Conservation (phyloP, 208 protist species). For the Naegleria fowleri region DNA sequence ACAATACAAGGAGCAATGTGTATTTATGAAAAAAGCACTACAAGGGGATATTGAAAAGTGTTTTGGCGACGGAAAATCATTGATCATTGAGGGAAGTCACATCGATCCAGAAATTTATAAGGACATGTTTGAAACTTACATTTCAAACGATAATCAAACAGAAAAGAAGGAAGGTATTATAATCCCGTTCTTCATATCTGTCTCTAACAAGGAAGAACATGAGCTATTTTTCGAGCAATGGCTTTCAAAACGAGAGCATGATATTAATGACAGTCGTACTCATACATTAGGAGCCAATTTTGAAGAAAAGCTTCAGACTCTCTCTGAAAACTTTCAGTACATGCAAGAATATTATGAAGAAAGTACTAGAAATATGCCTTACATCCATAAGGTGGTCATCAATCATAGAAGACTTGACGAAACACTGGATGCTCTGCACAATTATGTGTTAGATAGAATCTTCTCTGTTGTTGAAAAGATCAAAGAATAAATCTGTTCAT, state of each 20-base stretch:
- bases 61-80: background rate
- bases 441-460: background rate
- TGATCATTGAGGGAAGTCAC: background rate
- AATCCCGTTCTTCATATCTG: background rate
- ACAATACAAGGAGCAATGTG: conserved; percentile 6
- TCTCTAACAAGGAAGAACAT: background rate
- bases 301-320: background rate
- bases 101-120: background rate
- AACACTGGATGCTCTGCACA: background rate
- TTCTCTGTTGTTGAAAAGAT: background rate
- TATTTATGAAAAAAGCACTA: background rate
- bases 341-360: conserved; percentile 7
- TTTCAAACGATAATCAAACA: background rate
- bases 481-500: background rate
- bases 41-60: conserved; percentile 18
- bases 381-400: background rate
- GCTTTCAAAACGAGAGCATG: background rate
- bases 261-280: background rate
- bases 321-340: background rate
- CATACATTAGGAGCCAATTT: background rate
- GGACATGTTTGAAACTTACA: background rate
- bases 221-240: conserved; percentile 17
- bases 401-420: background rate
- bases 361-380: background rate
- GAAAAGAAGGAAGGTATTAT: background rate